These are phyloP conservation scores for Pseudocercospora cruenta DNA, from an alignment of 2,329 filamentous ascomycete genomes.

Conservation along the genomic window DNA sequence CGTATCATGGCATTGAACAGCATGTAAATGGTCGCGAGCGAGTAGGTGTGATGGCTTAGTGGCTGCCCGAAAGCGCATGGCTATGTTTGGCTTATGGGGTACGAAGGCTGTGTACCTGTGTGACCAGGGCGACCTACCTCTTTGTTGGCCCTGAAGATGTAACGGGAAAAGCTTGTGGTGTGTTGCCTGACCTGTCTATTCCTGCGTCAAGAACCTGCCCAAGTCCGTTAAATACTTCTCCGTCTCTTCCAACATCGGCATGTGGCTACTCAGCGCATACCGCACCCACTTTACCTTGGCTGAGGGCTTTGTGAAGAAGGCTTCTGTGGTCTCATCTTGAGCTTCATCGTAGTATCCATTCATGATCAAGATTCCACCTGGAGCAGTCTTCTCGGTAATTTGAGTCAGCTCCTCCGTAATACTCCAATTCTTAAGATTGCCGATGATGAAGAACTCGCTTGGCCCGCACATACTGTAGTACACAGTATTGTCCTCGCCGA, in stretches of 20 bases:
- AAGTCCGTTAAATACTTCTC: conserved; percentile 43
- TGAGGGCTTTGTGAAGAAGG: conserved; percentile 43
- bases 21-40: too few species aligned
- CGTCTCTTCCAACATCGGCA: conserved; percentile 45
- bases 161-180: background rate
- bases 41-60: too few species aligned
- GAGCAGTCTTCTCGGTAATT: conserved; percentile 42
- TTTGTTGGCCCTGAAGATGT: background rate
- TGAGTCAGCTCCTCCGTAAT: conserved; percentile 41
- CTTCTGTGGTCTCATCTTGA: conserved; percentile 40
- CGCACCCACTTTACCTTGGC: conserved; percentile 47
- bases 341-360: conserved; percentile 50
- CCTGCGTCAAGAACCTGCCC: conserved; percentile 38
- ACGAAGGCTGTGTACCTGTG: background rate
- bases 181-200: background rate
- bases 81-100: background rate
- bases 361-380: conserved; percentile 41
- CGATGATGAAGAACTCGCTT: conserved; percentile 43
- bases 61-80: too few species aligned
- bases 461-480: conserved; percentile 42
- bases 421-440: conserved; percentile 47
- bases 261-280: conserved; percentile 40
- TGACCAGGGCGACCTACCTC: background rate
- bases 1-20: too few species aligned
- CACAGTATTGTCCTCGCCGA: conserved; percentile 39